Evolutionary conservation across 257 asterid genomes (phyloP).

Genomic region (Salvia rosmarinus): DNA sequence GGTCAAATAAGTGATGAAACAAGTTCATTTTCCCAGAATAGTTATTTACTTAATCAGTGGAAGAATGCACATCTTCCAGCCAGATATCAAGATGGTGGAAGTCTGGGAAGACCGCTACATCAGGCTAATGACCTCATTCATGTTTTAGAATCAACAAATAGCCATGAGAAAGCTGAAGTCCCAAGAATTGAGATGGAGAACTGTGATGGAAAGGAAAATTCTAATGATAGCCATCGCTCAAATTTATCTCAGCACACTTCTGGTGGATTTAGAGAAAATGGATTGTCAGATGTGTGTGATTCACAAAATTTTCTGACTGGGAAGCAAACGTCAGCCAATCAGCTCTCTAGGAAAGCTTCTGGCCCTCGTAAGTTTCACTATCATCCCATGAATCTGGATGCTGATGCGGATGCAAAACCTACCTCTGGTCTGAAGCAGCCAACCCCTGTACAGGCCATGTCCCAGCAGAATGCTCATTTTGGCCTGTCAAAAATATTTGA

Average conservation of each 20-base stretch:
- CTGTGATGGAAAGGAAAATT: slow-evolving; percentile 55
- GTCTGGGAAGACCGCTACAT: slow-evolving; percentile 45
- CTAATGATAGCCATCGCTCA: slow-evolving; percentile 66
- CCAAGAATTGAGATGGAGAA: slow-evolving; percentile 50
- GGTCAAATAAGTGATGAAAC: slow-evolving; percentile 46
- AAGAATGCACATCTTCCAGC: slow-evolving; percentile 48
- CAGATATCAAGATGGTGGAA: slow-evolving; percentile 49
- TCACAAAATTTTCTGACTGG: slow-evolving; percentile 54
- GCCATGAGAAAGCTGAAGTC: slow-evolving; percentile 45
- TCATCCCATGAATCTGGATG: slow-evolving; percentile 83
- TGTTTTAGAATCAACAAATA: slow-evolving; percentile 30
- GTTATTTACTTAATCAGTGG: slow-evolving; percentile 59
- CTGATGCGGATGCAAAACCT: slow-evolving; percentile 52
- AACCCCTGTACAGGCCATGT: slow-evolving; percentile 39
- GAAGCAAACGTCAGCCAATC: slow-evolving; percentile 61
- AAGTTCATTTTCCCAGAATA: slow-evolving; percentile 47
- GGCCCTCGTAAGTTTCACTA: slow-evolving; percentile 75
- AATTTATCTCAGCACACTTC: slow-evolving; percentile 55
- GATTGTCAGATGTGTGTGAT: slow-evolving; percentile 55
- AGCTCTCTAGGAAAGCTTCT: slow-evolving; percentile 50
- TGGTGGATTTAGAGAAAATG: slow-evolving; percentile 59
- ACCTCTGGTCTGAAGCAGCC: slow-evolving; percentile 48
- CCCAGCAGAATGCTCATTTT: slow-evolving; percentile 49
- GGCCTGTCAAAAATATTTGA: slow-evolving; percentile 48
- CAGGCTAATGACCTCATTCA: slow-evolving; percentile 46